Percentiles rank a stretch among this genome's conserved stretches.
Evolutionary conservation across 2,329 filamentous ascomycete genomes (phyloP).

Genomic region (Paecilomyces sp.): DNA sequence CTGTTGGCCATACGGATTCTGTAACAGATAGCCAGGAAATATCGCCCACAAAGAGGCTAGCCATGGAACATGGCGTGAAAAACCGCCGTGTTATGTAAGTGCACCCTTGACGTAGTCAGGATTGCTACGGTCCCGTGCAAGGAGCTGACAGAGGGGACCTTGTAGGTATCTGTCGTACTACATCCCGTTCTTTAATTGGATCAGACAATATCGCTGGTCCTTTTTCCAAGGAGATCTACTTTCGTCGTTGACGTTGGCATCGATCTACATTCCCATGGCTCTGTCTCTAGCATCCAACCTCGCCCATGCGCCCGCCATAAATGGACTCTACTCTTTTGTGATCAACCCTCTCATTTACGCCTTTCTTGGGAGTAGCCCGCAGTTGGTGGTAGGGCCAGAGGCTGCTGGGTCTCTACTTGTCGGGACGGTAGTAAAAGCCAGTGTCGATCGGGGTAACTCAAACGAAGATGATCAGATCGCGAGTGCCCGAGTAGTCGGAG

Average conservation of each 20-base stretch:
- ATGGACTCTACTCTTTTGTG: conserved; percentile 89
- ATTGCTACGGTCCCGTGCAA: not conserved
- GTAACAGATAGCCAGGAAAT: conserved; percentile 54
- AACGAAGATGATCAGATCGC: conserved; percentile 60
- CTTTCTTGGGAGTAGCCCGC: conserved; percentile 80
- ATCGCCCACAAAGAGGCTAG: conserved; percentile 65
- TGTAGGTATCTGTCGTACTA: conserved; percentile 85
- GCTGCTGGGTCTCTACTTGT: conserved; percentile 87
- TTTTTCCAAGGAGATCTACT: conserved; percentile 82
- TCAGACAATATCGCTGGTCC: conserved; percentile 73
- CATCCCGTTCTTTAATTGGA: conserved; percentile 84
- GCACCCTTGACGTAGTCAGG: not conserved
- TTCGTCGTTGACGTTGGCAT: conserved; percentile 90
- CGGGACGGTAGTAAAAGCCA: conserved; percentile 74
- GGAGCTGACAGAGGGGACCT: not conserved
- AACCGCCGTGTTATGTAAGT: conserved; percentile 67
- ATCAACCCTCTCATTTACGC: conserved; percentile 90
- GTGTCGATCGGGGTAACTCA: conserved; percentile 61
- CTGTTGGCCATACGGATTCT: conserved; percentile 36
- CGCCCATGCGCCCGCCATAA: conserved; percentile 84
- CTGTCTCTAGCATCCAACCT: conserved; percentile 89
- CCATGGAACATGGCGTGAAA: conserved; percentile 65
- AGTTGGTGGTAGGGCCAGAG: conserved; percentile 92
- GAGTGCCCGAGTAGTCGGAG: conserved; percentile 78
- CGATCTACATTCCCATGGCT: conserved; percentile 96